A percentile compares a stretch with the other conserved stretches of the same genome.
Conservation (phyloP, 1,284 basidiomycete species). For the Austroboletus novae-zelandiae region DNA sequence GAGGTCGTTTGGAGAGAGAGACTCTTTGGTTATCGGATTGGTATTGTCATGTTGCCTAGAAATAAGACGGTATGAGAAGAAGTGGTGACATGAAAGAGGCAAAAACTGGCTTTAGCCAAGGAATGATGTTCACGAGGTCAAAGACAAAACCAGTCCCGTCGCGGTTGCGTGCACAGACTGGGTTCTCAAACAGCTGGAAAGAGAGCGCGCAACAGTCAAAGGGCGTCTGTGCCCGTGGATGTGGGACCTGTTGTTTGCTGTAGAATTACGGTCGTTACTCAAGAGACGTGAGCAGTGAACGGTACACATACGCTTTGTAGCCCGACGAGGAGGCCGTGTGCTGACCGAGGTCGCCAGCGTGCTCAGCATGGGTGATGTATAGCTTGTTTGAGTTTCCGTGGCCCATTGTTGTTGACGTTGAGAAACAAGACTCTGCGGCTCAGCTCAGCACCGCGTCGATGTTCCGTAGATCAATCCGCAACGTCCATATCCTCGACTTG, state of each 20-base stretch:
- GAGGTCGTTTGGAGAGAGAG: conserved; percentile 75
- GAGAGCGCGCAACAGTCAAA: conserved; percentile 93
- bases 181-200: conserved; percentile 87
- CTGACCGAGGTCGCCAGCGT: conserved; percentile 72
- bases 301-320: conserved; percentile 57
- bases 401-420: conserved; percentile 49
- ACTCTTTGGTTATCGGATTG: conserved; percentile 86
- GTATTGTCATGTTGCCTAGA: conserved; percentile 70
- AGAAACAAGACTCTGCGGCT: conserved; percentile 7
- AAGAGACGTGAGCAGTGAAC: background rate
- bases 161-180: conserved; percentile 80
- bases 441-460: conserved; percentile 24
- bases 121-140: conserved; percentile 87
- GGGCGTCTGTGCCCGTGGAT: conserved; percentile 64
- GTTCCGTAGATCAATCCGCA: conserved; percentile 35
- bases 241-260: conserved; percentile 66
- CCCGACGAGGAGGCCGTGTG: conserved; percentile 74
- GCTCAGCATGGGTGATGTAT: conserved; percentile 84
- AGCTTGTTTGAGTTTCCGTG: conserved; percentile 85
- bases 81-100: conserved; percentile 8
- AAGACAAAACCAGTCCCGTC: conserved; percentile 83
- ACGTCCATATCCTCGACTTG: conserved; percentile 34
- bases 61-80: conserved; percentile 17
- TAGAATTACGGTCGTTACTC: conserved; percentile 4
- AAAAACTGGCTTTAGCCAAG: conserved; percentile 83